Evolutionary conservation across 1,284 basidiomycete species (phyloP).

Genomic region (Malassezia nana): DNA sequence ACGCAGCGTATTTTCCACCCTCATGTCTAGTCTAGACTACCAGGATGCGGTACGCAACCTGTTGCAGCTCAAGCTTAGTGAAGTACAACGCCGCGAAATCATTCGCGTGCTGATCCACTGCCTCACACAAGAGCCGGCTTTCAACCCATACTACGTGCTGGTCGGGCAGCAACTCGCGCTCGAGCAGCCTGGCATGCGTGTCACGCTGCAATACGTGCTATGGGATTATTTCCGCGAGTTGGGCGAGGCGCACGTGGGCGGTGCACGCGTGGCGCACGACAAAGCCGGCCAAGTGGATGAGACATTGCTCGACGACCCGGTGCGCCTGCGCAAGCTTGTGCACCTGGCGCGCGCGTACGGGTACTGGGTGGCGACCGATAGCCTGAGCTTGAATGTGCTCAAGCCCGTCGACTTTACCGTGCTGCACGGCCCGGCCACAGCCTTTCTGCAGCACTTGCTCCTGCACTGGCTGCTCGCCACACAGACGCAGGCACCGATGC

Average conservation of each 20-base stretch:
- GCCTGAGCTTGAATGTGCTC: slow-evolving; percentile 63
- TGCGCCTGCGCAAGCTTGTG: slow-evolving; percentile 51
- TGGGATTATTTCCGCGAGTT: slow-evolving; percentile 95
- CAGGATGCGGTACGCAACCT: slow-evolving; percentile 81
- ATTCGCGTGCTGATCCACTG: slow-evolving; percentile 85
- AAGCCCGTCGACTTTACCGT: slow-evolving; percentile 35
- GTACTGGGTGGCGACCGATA: slow-evolving; percentile 71
- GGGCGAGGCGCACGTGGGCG: slow-evolving; percentile 72
- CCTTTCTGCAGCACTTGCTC: slow-evolving; percentile 33
- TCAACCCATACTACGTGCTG: slow-evolving; percentile 93
- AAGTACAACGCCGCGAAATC: slow-evolving; percentile 87
- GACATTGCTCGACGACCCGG: not conserved
- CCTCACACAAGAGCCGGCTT: slow-evolving; percentile 70
- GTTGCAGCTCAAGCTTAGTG: slow-evolving; percentile 68
- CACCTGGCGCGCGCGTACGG: slow-evolving; percentile 68
- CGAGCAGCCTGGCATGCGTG: slow-evolving; percentile 59
- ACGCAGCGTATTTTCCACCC: slow-evolving; percentile 75
- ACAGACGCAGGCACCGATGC: slow-evolving; percentile 16
- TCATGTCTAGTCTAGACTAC: slow-evolving; percentile 77
- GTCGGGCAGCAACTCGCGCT: slow-evolving; percentile 53
- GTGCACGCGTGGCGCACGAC: slow-evolving; percentile 59
- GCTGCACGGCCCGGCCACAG: slow-evolving; percentile 17
- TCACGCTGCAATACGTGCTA: slow-evolving; percentile 87
- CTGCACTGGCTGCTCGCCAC: slow-evolving; percentile 28
- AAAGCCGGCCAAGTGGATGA: slow-evolving; percentile 50